Conservation (phyloP, 805 yeast species). For the Suhomyces sp. region DNA sequence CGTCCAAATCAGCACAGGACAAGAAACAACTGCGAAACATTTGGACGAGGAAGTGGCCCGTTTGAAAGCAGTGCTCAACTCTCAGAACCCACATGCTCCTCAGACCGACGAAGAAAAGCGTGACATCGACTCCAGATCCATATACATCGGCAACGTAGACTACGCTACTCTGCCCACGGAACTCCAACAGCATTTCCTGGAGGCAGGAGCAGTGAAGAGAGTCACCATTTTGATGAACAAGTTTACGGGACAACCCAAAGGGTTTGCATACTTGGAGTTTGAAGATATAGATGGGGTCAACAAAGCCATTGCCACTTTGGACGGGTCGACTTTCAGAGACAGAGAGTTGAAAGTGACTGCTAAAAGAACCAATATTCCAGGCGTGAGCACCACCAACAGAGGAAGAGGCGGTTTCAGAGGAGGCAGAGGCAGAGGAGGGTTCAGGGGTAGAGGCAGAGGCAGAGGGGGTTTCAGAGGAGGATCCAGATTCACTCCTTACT, state of each 20-base stretch:
- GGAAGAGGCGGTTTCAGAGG: conserved; percentile 31
- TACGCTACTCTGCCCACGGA: conserved; percentile 77
- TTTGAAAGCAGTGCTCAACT: conserved; percentile 11
- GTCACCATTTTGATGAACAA: conserved; percentile 75
- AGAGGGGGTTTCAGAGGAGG: conserved; percentile 15
- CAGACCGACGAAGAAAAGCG: conserved; percentile 46
- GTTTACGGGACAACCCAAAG: conserved; percentile 77
- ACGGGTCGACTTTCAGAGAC: conserved; percentile 65
- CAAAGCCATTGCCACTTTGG: conserved; percentile 57
- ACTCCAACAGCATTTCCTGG: conserved; percentile 66
- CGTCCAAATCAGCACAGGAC: neutral
- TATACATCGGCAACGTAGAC: conserved; percentile 84
- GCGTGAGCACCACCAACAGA: conserved; percentile 39
- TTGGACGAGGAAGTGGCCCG: conserved; percentile 11
- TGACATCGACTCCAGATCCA: conserved; percentile 72
- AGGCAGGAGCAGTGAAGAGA: conserved; percentile 71
- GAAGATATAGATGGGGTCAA: conserved; percentile 62
- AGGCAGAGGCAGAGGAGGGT: conserved; percentile 35
- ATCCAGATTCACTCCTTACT: conserved; percentile 16
- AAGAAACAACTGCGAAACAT: conserved; percentile 3
- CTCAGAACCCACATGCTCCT: conserved; percentile 17
- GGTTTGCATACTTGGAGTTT: conserved; percentile 84
- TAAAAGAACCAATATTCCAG: conserved; percentile 81
- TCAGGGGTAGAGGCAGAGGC: conserved; percentile 21
- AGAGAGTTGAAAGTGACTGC: conserved; percentile 70